Evolutionary conservation across 345 rosid genomes (phyloP).

Genomic region (Excoecaria cochinchinensis): DNA sequence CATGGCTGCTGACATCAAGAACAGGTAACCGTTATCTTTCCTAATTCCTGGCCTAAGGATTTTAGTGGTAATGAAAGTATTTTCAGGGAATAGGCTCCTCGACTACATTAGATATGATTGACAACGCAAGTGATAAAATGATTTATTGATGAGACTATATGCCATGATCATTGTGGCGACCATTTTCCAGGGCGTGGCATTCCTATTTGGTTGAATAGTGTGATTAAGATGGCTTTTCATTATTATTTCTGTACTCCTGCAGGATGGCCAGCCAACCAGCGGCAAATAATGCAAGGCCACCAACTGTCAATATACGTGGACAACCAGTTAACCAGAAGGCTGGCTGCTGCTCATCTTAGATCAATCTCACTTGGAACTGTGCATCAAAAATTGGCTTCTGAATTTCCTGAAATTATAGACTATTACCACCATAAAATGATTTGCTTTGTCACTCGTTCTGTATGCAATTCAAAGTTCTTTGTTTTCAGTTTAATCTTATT

Average conservation of each 20-base stretch:
- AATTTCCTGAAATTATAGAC: constrained; percentile 13
- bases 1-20: constrained; percentile 72
- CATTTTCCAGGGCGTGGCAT: background rate
- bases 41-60: background rate
- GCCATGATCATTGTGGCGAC: background rate
- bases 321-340: constrained; percentile 90
- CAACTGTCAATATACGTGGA: constrained; percentile 92
- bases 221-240: background rate
- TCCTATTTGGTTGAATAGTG: background rate
- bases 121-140: too few species aligned
- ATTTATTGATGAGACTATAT: too few species aligned
- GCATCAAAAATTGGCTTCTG: constrained; percentile 3
- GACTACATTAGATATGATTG: background rate
- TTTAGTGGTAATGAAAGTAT: background rate
- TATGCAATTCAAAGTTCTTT: constrained; percentile 1
- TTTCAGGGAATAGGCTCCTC: background rate
- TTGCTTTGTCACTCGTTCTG: constrained; percentile 8
- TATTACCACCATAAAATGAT: constrained; percentile 5
- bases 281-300: constrained; percentile 63
- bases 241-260: constrained; percentile 12
- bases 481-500: background rate
- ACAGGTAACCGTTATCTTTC: constrained; percentile 36
- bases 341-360: constrained; percentile 88
- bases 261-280: constrained; percentile 99
- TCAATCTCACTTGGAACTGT: background rate